Base-by-base conservation (phyloP, 1,139 yeast species). In the Taphrina confusa region DNA sequence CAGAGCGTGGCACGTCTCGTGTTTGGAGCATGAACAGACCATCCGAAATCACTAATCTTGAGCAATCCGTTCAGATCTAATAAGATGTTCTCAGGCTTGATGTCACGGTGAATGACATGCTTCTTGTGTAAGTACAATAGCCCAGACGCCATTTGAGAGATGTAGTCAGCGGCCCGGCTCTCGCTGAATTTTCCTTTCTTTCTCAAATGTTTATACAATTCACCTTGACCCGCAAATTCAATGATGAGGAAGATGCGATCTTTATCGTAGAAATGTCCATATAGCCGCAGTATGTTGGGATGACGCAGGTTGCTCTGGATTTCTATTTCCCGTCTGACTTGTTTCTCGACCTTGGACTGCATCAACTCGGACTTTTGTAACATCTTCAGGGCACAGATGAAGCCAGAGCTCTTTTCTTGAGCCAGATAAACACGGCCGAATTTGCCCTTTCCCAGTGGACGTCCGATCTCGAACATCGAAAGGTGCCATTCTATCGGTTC, bases 401-500 rank as follows among this genome's bases (percentile, higher is more conserved):
- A 87, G 1, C 95, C 95, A 0, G 89, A 80, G 30, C 74, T 68
- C 66, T 81, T 83, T 70, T 91, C 97, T 63, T 80, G 79, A 12
- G 87, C 97, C 68, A 96, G 87, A 72, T 90, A 91, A 0, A 92
- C 98, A 66, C 82, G 83, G 2, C 98, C 98, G 67, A 91, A 82
- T 71, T 90, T 90, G 2, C 98, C 98, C 70, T 88, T 89, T 0
- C 98, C 98, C 37, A 92, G 78, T 62, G 87, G 84, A 60, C 85
- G 80, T 11, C 98, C 98, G 47, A 92, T 79, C 67, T 90, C 96
- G 74, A 89, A 92, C 69, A 88, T 95, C 30, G 78, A 74, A 27
- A 84, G 70, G 1, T 74, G 65, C 59, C 71, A 73, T 39, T 69
- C 63, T 12, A 31, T 25, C 1, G 61, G 50, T 23, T 65, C 65